These are phyloP conservation scores for Aspergillus spinulosporus DNA, from an alignment of 2,329 filamentous ascomycete genomes.

Conservation along the genomic window DNA sequence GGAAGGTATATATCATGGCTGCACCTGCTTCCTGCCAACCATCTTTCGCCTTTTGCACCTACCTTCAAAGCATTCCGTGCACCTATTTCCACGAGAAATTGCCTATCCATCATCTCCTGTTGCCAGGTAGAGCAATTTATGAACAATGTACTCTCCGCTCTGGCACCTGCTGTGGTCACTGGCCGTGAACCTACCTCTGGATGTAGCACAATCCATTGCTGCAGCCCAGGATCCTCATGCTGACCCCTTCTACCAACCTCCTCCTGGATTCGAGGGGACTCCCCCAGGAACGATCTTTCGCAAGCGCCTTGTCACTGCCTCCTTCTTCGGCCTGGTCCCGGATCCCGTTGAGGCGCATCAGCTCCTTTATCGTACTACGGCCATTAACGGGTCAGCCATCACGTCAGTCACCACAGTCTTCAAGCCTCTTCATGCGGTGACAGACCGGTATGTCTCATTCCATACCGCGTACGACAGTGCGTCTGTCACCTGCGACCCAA, in stretches of 20 bases:
- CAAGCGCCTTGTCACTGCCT: not conserved
- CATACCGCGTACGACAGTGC: slow-evolving; percentile 41
- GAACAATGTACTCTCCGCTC: not conserved
- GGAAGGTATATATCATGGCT: too few relatives aligned
- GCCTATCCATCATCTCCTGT: too few relatives aligned
- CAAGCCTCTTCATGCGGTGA: slow-evolving; percentile 31
- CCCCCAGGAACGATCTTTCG: slow-evolving; percentile 9
- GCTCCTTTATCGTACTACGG: slow-evolving; percentile 46
- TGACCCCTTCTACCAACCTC: slow-evolving; percentile 13
- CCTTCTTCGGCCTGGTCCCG: slow-evolving; percentile 18
- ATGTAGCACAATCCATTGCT: not conserved
- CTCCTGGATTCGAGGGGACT: not conserved
- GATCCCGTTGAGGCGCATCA: slow-evolving; percentile 34
- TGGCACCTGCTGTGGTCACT: not conserved
- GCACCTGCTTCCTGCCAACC: too few relatives aligned
- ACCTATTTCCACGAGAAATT: too few relatives aligned
- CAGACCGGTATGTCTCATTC: slow-evolving; percentile 43
- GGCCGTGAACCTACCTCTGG: not conserved
- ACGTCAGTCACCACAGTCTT: slow-evolving; percentile 45
- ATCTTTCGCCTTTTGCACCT: too few relatives aligned
- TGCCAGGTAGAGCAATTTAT: too few relatives aligned
- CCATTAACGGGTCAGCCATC: slow-evolving; percentile 40
- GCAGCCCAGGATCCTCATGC: not conserved
- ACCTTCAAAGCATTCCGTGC: too few relatives aligned
- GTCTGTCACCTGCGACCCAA: slow-evolving; percentile 28